These are phyloP conservation scores for Polytrichum commune DNA, from an alignment of 225 moss, liverwort and hornwort genomes.

Conservation along the genomic window DNA sequence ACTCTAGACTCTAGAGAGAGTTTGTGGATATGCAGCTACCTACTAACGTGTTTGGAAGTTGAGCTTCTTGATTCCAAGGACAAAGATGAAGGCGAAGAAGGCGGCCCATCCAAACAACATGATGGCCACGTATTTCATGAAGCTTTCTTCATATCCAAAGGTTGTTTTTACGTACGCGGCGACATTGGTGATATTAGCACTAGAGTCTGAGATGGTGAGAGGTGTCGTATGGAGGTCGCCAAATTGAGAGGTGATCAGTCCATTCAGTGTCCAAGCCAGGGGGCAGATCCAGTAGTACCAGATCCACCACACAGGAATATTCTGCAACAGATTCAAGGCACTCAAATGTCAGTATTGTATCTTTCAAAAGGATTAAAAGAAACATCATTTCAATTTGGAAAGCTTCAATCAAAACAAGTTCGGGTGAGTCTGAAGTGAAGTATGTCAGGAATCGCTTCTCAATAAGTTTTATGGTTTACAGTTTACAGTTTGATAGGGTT, in stretches of 20 bases:
- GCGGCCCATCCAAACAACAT: conserved; percentile 35
- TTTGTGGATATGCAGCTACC: too few species aligned
- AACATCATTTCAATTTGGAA: background rate
- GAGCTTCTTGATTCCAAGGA: conserved; percentile 45
- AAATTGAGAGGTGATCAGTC: conserved; percentile 43
- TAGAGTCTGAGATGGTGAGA: background rate
- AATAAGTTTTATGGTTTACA: too few species aligned
- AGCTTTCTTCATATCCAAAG: conserved; percentile 56
- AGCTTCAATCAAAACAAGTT: background rate
- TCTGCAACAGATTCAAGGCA: conserved; percentile 11
- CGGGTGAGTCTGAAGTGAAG: too few species aligned
- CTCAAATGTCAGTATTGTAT: background rate
- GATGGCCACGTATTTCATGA: conserved; percentile 33
- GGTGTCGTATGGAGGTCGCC: conserved; percentile 11
- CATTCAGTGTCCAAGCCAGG: conserved; percentile 53
- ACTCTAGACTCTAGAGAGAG: background rate
- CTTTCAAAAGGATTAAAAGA: background rate
- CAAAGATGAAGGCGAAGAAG: conserved; percentile 30
- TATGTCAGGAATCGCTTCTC: too few species aligned
- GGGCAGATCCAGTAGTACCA: conserved; percentile 67
- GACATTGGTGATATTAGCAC: conserved; percentile 1
- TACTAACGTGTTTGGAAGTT: conserved; percentile 42
- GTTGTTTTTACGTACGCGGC: conserved; percentile 31
- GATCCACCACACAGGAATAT: conserved; percentile 48
- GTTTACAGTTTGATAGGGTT: too few species aligned